Evolutionary conservation across 129 eudicot genomes (phyloP), one percentile per base, ranked within the genome.

Genomic region (Saposhnikovia divaricata): DNA sequence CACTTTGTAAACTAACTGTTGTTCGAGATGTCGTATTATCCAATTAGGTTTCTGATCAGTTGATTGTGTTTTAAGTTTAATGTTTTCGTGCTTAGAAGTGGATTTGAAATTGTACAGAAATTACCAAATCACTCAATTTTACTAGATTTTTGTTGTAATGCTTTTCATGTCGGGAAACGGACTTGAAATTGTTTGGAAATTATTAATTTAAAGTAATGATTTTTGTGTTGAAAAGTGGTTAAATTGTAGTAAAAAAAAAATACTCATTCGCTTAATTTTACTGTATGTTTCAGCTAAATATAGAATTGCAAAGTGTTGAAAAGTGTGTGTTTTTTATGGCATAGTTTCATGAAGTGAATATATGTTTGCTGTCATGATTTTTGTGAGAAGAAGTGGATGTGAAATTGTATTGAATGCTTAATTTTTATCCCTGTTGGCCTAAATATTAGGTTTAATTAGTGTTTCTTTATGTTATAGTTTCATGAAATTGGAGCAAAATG

Each of bases 401-500:
- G 13, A n/a, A n/a, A 61, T 9, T 63, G 16, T 2, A 25, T 63
- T 53, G 63, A 53, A 53, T 2, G 18, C 53, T 47, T 47, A 47
- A 21, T 55, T 55, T 21, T 4, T 4, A 6, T 55, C 21, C 25
- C 2, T 18, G 27, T 18, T 74, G 19, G 19, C 15, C 44, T 75
- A 50, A 15, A 14, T 75, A 50, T 6, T 34, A 6, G 72, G 10
- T 71, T 34, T 74, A 74, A 81, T 82, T 45, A 83, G 80, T 77
- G 80, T 77, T 84, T 71, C 72, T 77, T 69, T 72, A 53, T 77
- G 72, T 38, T 63, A 75, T 42, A 72, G 78, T 74, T n/a, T 81
- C 76, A 85, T 88, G 92, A 91, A 80, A 89, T 86, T 82, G 83
- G 86, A 89, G 90, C 80, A 80, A 61, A 72, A 92, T 92, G 97